Percentiles rank a stretch among this genome's conserved stretches.
These are phyloP conservation scores for Pleurotus citrinopileatus DNA, from an alignment of 768 basidiomycete species.

Conservation along the genomic window DNA sequence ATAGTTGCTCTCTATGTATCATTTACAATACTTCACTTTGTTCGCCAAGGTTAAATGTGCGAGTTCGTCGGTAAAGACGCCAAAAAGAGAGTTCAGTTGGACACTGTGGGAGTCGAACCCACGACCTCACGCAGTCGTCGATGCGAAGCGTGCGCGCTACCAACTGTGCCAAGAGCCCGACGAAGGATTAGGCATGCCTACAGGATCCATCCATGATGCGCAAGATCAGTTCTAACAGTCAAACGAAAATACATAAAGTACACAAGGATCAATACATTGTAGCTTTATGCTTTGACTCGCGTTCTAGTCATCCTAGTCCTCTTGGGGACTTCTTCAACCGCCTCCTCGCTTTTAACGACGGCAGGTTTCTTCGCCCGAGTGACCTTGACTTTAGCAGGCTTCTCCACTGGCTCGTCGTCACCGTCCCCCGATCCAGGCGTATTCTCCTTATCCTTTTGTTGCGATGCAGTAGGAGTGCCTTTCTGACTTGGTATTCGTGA, in stretches of 20 bases:
- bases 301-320: slow-evolving; percentile 28
- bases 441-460: slow-evolving; percentile 38
- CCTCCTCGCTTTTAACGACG: slow-evolving; percentile 19
- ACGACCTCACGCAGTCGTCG: slow-evolving; percentile 4
- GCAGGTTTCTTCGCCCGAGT: slow-evolving; percentile 28
- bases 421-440: slow-evolving; percentile 23
- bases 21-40: background rate
- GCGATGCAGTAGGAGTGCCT: background rate
- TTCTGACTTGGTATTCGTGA: slow-evolving; percentile 30
- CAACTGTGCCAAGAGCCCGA: slow-evolving; percentile 16
- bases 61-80: too few relatives aligned
- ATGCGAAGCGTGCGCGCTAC: slow-evolving; percentile 18
- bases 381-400: slow-evolving; percentile 30
- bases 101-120: slow-evolving; percentile 8
- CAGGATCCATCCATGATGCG: background rate
- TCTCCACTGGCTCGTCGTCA: slow-evolving; percentile 22
- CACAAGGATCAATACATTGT: background rate
- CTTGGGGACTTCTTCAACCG: slow-evolving; percentile 17
- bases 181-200: background rate
- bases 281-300: slow-evolving; percentile 27
- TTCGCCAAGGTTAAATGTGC: too few relatives aligned
- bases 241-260: background rate
- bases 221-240: too few relatives aligned
- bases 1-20: background rate
- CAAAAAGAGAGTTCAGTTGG: background rate